These are phyloP conservation scores for Saksenaea vasiformis DNA, from an alignment of 371 early-diverging fungal species.

Conservation along the genomic window DNA sequence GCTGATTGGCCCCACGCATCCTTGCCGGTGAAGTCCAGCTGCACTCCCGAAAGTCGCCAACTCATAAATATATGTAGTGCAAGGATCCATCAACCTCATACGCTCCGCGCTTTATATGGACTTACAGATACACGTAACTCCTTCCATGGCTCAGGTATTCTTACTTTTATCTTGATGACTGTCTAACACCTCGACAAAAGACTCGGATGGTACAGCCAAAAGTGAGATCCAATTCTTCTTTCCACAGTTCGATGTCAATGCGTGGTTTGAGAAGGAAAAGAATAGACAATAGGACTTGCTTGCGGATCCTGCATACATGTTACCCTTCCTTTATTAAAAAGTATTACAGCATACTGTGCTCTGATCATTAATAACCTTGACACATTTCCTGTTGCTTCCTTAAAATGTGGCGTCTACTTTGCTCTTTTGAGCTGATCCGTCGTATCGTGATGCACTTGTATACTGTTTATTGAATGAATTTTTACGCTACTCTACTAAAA, in stretches of 20 bases:
- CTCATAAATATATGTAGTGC: slow-evolving; percentile 46
- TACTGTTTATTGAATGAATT: too few relatives aligned
- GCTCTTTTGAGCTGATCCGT: too few relatives aligned
- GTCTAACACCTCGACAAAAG: slow-evolving; percentile 22
- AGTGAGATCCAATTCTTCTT: slow-evolving; percentile 64
- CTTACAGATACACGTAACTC: slow-evolving; percentile 84
- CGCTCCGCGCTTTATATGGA: slow-evolving; percentile 74
- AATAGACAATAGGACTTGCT: background rate
- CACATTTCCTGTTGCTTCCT: too few relatives aligned
- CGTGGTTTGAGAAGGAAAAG: slow-evolving; percentile 7
- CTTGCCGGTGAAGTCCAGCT: slow-evolving; percentile 51
- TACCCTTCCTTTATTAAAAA: background rate
- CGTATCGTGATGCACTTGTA: too few relatives aligned
- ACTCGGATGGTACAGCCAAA: slow-evolving; percentile 60
- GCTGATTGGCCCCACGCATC: slow-evolving; percentile 71
- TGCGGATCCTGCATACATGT: background rate
- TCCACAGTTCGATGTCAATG: slow-evolving; percentile 43
- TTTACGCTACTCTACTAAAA: too few relatives aligned
- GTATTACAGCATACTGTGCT: background rate
- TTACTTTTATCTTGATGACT: background rate
- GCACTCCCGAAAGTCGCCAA: background rate
- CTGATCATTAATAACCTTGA: too few relatives aligned
- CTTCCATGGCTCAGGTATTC: slow-evolving; percentile 75
- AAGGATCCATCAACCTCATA: slow-evolving; percentile 56
- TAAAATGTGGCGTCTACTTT: too few relatives aligned